Base-by-base conservation (phyloP, 2,329 filamentous ascomycete species). In the Trichoderma citrinoviride region DNA sequence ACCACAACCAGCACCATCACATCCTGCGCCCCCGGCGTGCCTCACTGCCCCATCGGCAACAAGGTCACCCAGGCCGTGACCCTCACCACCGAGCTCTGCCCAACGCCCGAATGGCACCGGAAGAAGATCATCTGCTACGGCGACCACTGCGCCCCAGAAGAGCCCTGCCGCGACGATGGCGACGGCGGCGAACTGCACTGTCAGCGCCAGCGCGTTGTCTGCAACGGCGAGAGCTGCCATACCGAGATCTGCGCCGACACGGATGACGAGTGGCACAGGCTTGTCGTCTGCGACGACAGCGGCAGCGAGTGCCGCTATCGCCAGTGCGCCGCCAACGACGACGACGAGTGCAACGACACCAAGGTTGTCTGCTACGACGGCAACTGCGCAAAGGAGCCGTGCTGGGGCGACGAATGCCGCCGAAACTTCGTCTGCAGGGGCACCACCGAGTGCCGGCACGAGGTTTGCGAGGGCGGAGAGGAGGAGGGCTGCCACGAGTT, bases 71-170 rank as follows among this genome's bases (percentile, higher is more conserved):
- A 67, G 12, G 66, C 68, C 53, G 67, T 68, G 41, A 72, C 73
- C 19, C 46, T 67, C 52, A 73, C 71, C 56, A 70, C 68, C 19
- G 67, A 64, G 47, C 49, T 66, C 64, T 71, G 64, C 50, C 67
- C 67, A 4, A 49, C 68, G 47, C 68, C 73, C 46, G 68, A 70
- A 61, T 71, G 68, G 68, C 67, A 71, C 68, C 69, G 70, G 68
- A 74, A 75, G 70, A 73, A 72, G 68, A 70, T 78, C 19, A 71
- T 76, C 71, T 77, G 76, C 71, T 73, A 72, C 65, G 76, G 76
- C 27, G 74, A 72, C 23, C 54, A 69, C 69, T 79, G 77, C 70
- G 62, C 67, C 40, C 71, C 68, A 37, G 73, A 74, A 65, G 66
- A 70, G 67, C 70, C 72, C 53, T 72, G 68, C 72, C 17, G 67